Percentiles rank a stretch among this genome's conserved stretches.
Evolutionary conservation across 495 filamentous ascomycete species (phyloP).

Genomic region (Aspergillus asperescens): DNA sequence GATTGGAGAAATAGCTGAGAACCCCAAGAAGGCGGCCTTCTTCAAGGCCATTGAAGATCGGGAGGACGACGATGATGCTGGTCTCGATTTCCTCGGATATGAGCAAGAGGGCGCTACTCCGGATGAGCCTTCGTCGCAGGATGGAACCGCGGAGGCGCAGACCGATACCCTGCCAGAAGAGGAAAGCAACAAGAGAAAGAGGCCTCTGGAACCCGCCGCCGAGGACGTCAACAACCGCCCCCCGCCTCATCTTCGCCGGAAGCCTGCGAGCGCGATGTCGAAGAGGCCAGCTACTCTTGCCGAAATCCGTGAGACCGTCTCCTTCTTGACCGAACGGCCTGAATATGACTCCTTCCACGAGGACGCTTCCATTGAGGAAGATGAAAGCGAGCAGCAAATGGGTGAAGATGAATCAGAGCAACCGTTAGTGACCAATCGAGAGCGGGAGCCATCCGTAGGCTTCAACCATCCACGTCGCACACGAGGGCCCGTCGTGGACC

Average conservation of each 20-base stretch:
- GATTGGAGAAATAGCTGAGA: slow-evolving; percentile 80
- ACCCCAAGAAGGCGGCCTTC: slow-evolving; percentile 87
- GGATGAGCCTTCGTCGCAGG: slow-evolving; percentile 43
- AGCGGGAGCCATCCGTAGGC: slow-evolving; percentile 31
- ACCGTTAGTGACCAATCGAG: slow-evolving; percentile 18
- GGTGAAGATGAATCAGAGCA: slow-evolving; percentile 34
- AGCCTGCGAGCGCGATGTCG: slow-evolving; percentile 45
- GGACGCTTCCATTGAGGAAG: slow-evolving; percentile 38
- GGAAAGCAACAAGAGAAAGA: slow-evolving; percentile 50
- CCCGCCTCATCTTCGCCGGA: slow-evolving; percentile 61
- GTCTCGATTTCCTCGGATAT: slow-evolving; percentile 63
- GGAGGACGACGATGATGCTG: slow-evolving; percentile 70
- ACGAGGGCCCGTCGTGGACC: slow-evolving; percentile 62
- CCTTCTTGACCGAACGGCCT: slow-evolving; percentile 73
- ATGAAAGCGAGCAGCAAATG: slow-evolving; percentile 32
- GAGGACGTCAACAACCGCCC: slow-evolving; percentile 50
- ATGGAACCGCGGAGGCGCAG: slow-evolving; percentile 25
- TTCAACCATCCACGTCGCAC: slow-evolving; percentile 48
- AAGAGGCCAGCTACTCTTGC: slow-evolving; percentile 64
- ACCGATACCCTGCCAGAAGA: slow-evolving; percentile 22
- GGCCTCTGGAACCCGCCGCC: slow-evolving; percentile 41
- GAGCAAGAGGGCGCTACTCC: slow-evolving; percentile 45
- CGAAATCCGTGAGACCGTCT: slow-evolving; percentile 75
- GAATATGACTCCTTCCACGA: slow-evolving; percentile 51
- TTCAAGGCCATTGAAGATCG: slow-evolving; percentile 82